phyloP scores from a whole-genome alignment of 208 protist genomes.

The Chromosphaera perkinsii region DNA sequence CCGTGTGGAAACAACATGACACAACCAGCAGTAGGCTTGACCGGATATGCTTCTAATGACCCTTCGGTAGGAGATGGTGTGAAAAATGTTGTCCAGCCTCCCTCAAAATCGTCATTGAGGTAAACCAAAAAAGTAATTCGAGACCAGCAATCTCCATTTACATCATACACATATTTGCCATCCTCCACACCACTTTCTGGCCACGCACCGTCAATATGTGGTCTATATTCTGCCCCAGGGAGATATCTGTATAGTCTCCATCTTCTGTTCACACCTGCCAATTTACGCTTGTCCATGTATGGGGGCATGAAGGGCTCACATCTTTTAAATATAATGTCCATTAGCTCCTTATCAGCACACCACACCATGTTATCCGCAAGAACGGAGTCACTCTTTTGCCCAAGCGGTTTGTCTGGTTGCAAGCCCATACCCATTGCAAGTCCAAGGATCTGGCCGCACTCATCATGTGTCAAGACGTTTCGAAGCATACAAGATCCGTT shows the following conservation, averaged over 20 bases:
- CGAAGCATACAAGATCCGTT: neutral
- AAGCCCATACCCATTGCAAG: conserved; percentile 5
- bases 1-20: conserved; percentile 23
- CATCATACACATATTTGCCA: conserved; percentile 16
- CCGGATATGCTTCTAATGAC: neutral
- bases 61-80: neutral
- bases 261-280: neutral
- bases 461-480: neutral
- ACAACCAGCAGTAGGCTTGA: neutral
- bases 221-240: conserved; percentile 11
- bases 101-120: conserved; percentile 26
- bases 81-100: conserved; percentile 24
- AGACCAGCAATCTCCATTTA: conserved; percentile 18
- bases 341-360: neutral
- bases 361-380: neutral
- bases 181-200: conserved; percentile 21
- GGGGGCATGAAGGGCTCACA: neutral
- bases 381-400: neutral
- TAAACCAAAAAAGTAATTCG: conserved; percentile 17
- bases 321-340: neutral
- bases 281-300: neutral
- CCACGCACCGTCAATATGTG: conserved; percentile 31
- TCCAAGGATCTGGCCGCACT: conserved; percentile 1
- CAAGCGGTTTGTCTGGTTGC: neutral
- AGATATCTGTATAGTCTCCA: conserved; percentile 3